Base-by-base conservation (phyloP, 2,329 filamentous ascomycete species). In the Aspergillus pseudonomiae region DNA sequence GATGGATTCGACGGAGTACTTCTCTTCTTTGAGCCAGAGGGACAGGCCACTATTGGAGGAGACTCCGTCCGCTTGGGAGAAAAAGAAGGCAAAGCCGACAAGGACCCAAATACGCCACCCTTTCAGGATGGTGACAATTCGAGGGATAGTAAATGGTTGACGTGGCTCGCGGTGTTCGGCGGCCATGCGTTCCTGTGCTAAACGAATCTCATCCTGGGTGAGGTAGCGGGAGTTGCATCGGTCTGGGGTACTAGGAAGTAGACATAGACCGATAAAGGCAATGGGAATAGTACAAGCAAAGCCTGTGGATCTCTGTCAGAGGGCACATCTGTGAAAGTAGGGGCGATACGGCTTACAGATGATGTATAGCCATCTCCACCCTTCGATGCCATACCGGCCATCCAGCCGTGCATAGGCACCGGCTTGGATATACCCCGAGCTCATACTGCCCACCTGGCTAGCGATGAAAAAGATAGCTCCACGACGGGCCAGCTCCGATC, bases 401-500 rank as follows among this genome's bases (percentile, higher is more conserved):
- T 55, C 32, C 24, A 55, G n/a, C 10, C 54, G 56, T 16, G 67
- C 67, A 39, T 70, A 70, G 16, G 69, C 68, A 4, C 68, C 68
- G 1, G 67, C 65, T 59, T 71, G 69, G 7, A 71, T 69, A 21
- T 70, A 71, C 6, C 68, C 67, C 7, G 67, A 67, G 45, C 66
- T 71, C 67, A 71, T 70, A 26, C 65, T 70, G 45, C 68, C 69
- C 3, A 71, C 67, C 14, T 70, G 66, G 24, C 65, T 69, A 7
- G 67, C 69, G 45, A 69, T 68, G 50, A 69, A 70, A 56, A 71
- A 71, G 41, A 71, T 70, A 11, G 67, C 69, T 4, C 67, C 68
- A 21, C 69, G 65, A 12, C 68, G 68, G 12, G 68, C 68, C 4
- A 71, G 34, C 28, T 71, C 69, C 0, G 65, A 67, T 24, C 67